A percentile compares a stretch with the other conserved stretches of the same genome.
Evolutionary conservation across 2,329 filamentous ascomycete genomes (phyloP).

Genomic region (Paraphoma sp.): DNA sequence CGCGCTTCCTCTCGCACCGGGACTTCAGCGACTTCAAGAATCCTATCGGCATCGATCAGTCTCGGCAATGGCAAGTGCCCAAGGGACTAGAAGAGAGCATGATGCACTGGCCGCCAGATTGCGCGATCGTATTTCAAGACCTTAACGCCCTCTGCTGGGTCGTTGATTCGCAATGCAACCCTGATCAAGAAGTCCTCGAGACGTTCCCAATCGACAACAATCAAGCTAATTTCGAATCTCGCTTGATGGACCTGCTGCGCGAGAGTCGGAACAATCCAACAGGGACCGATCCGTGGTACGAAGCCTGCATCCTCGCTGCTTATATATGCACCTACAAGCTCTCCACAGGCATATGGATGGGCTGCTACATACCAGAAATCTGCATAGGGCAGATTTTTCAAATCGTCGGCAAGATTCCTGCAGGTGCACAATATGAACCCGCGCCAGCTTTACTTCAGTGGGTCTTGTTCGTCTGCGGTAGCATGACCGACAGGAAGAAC

Average conservation of each 20-base stretch:
- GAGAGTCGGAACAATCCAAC: not conserved
- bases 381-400: conserved; percentile 16
- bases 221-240: conserved; percentile 19
- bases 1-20: conserved; percentile 16
- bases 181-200: conserved; percentile 1
- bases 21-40: conserved; percentile 10
- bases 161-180: conserved; percentile 9
- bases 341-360: conserved; percentile 23
- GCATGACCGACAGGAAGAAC: conserved; percentile 9
- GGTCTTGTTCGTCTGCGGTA: conserved; percentile 20
- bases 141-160: conserved; percentile 14
- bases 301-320: conserved; percentile 18
- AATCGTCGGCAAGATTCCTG: conserved; percentile 6
- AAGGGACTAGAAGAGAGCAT: conserved; percentile 9
- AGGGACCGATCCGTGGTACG: conserved; percentile 8
- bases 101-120: conserved; percentile 1
- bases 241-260: conserved; percentile 15
- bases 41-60: not conserved
- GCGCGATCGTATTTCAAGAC: conserved; percentile 12
- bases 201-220: conserved; percentile 16
- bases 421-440: conserved; percentile 1
- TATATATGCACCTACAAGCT: conserved; percentile 25
- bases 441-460: conserved; percentile 11
- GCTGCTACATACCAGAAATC: conserved; percentile 21
- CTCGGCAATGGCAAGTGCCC: conserved; percentile 2